phyloP scores from a whole-genome alignment of 441 rosid species.

The Pelargonium cotyledonis region DNA sequence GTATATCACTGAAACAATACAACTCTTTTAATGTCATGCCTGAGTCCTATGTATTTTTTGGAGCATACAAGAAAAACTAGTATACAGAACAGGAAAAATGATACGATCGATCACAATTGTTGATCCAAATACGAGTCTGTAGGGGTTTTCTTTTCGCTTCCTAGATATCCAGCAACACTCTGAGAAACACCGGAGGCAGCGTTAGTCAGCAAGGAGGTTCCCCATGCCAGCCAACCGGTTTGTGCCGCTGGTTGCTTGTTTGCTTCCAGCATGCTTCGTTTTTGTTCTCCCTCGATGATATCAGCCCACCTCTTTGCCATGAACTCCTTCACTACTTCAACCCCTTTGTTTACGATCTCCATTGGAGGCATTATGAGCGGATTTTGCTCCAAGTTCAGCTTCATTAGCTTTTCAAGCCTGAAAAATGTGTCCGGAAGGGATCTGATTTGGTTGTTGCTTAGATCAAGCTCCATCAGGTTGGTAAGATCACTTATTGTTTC shows the following conservation, averaged over 20 bases:
- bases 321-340: conserved; percentile 46
- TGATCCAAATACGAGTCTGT: conserved; percentile 36
- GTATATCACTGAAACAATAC: not conserved
- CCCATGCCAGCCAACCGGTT: conserved; percentile 53
- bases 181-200: conserved; percentile 38
- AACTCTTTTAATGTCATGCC: not conserved
- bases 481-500: conserved; percentile 45
- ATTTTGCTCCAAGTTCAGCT: conserved; percentile 58
- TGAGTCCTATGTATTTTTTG: not conserved
- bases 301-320: conserved; percentile 49
- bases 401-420: conserved; percentile 40
- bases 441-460: conserved; percentile 63
- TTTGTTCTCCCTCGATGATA: conserved; percentile 36
- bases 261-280: conserved; percentile 37
- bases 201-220: conserved; percentile 39
- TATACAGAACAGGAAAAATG: not conserved
- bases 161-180: conserved; percentile 27
- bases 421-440: conserved; percentile 44
- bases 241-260: conserved; percentile 33
- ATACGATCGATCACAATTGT: conserved; percentile 29
- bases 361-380: conserved; percentile 45
- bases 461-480: conserved; percentile 53
- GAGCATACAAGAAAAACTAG: not conserved
- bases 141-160: conserved; percentile 21
- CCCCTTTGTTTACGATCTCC: conserved; percentile 45